These are phyloP conservation scores for Aspergillus puulaauensis DNA, from an alignment of 2,329 filamentous ascomycete species.

Conservation along the genomic window DNA sequence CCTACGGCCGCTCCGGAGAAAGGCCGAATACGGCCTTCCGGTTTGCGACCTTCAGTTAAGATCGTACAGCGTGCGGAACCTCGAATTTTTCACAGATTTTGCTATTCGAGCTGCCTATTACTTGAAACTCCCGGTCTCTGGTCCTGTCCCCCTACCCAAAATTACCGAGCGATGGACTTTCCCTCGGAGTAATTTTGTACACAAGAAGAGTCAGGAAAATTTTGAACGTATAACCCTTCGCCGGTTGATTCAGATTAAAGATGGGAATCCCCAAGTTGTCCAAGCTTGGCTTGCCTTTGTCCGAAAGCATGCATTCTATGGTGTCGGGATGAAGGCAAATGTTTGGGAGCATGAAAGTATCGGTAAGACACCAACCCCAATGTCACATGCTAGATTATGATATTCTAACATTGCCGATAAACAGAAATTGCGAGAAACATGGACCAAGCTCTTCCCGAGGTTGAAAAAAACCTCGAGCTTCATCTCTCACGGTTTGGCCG, in stretches of 20 bases:
- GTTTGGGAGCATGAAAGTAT: conserved; percentile 82
- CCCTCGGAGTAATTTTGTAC: conserved; percentile 82
- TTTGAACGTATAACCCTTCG: conserved; percentile 89
- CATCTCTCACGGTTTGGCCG: conserved; percentile 45
- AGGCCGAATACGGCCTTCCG: conserved; percentile 73
- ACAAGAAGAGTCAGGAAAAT: conserved; percentile 97
- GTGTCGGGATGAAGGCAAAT: conserved; percentile 99
- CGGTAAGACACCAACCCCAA: conserved; percentile 50
- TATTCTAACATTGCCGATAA: neutral
- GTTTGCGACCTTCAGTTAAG: conserved; percentile 89
- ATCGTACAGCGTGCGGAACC: conserved; percentile 83
- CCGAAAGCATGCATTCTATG: conserved; percentile 87
- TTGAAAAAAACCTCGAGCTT: conserved; percentile 41
- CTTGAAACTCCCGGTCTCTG: conserved; percentile 78
- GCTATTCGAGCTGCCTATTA: conserved; percentile 93
- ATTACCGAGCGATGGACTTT: conserved; percentile 95
- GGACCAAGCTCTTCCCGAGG: conserved; percentile 36
- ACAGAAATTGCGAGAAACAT: conserved; percentile 43
- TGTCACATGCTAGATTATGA: neutral
- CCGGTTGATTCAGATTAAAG: conserved; percentile 85
- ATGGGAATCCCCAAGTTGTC: conserved; percentile 84
- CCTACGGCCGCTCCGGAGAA: conserved; percentile 76
- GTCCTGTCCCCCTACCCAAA: conserved; percentile 80
- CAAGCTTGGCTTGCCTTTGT: conserved; percentile 91
- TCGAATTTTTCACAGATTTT: conserved; percentile 95